phyloP scores from a whole-genome alignment of 1,284 basidiomycete genomes.

The Ceratobasidium sp. region DNA sequence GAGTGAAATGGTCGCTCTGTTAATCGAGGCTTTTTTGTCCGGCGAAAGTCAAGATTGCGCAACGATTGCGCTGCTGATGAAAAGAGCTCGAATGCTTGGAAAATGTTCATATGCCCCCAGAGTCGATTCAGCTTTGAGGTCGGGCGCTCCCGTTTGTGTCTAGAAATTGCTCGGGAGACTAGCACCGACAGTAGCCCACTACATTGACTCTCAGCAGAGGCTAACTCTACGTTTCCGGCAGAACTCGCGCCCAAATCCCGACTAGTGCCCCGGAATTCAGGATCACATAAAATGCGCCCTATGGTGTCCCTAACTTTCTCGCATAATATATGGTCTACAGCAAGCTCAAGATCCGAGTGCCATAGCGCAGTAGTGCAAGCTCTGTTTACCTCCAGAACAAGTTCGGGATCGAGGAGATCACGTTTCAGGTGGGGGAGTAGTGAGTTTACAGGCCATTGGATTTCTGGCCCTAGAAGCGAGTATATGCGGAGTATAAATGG shows the following conservation, averaged over 20 bases:
- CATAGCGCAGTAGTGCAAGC: not conserved
- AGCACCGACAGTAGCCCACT: not conserved
- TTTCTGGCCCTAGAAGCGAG: not conserved
- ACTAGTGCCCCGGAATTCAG: not conserved
- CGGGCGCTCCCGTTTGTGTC: not conserved
- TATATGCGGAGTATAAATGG: constrained; percentile 4
- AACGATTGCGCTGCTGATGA: not conserved
- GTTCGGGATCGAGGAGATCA: too few species aligned
- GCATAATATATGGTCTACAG: not conserved
- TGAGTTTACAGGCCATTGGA: not conserved
- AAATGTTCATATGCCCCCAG: not conserved
- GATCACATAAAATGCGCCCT: not conserved
- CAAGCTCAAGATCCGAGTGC: not conserved
- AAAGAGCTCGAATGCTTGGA: not conserved
- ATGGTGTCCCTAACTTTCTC: not conserved
- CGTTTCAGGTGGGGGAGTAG: too few species aligned
- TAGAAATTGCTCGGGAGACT: not conserved
- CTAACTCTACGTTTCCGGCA: not conserved
- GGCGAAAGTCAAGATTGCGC: not conserved
- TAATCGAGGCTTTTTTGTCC: not conserved
- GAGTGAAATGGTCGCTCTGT: too few species aligned
- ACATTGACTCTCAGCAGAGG: not conserved
- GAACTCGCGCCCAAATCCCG: not conserved
- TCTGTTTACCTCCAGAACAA: not conserved
- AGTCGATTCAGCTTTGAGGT: not conserved